Conservation (phyloP, 2,329 filamentous ascomycete species). For the Xylariaceae sp. region DNA sequence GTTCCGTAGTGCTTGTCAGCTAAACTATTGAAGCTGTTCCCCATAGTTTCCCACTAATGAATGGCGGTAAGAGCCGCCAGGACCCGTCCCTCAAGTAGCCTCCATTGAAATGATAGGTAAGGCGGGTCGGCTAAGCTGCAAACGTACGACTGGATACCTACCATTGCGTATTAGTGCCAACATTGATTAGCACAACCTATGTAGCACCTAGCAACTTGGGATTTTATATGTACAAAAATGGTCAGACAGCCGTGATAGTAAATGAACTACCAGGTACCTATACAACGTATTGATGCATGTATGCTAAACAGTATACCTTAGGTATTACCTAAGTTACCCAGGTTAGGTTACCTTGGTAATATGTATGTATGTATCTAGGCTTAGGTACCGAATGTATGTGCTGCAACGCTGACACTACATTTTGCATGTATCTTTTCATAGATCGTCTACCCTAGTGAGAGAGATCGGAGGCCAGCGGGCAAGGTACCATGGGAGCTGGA, state of each 20-base stretch:
- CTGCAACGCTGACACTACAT: background rate
- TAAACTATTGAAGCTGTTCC: slow-evolving; percentile 3
- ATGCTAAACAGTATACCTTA: no score
- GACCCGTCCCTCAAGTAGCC: slow-evolving; percentile 14
- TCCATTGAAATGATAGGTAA: slow-evolving; percentile 1
- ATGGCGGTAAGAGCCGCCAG: slow-evolving; percentile 16
- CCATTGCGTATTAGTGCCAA: background rate
- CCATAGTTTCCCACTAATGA: slow-evolving; percentile 16
- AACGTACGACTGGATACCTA: background rate
- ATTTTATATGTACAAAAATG: background rate
- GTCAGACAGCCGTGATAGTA: background rate
- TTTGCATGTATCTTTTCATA: background rate
- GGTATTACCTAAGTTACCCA: no score
- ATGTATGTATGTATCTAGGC: background rate
- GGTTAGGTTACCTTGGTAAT: no score
- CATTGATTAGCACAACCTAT: background rate
- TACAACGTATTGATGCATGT: no score
- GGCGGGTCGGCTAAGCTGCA: background rate
- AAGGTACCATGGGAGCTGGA: no score
- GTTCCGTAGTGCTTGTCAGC: background rate
- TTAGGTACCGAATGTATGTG: background rate
- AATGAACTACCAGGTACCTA: no score
- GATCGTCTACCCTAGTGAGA: no score
- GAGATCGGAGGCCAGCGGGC: no score
- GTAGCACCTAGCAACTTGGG: background rate